These are phyloP conservation scores for Entelexis paramagnoliae DNA, from an alignment of 1,139 yeast genomes.

Conservation along the genomic window DNA sequence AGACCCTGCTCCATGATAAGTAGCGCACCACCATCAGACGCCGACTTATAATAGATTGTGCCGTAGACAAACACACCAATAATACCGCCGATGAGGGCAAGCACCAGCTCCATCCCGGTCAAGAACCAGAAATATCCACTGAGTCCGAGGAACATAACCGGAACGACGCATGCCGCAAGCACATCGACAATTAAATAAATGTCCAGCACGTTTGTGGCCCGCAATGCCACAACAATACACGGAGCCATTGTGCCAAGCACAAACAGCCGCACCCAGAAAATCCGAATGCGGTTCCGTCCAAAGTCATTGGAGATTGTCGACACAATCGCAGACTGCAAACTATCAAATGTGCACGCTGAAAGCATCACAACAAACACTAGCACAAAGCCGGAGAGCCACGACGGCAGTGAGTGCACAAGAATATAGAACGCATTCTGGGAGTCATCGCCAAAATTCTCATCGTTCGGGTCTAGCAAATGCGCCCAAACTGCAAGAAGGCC, in stretches of 20 bases:
- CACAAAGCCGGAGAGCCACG: conserved; percentile 78
- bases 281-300: conserved; percentile 66
- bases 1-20: conserved; percentile 68
- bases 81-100: conserved; percentile 76
- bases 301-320: conserved; percentile 83
- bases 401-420: conserved; percentile 62
- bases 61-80: conserved; percentile 77
- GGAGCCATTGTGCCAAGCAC: conserved; percentile 75
- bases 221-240: conserved; percentile 68
- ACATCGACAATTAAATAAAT: conserved; percentile 86
- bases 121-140: conserved; percentile 52
- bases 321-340: conserved; percentile 79
- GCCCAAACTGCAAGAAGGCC: conserved; percentile 91
- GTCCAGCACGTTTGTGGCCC: conserved; percentile 73
- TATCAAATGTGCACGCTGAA: conserved; percentile 83
- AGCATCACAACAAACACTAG: conserved; percentile 61
- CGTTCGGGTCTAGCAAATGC: conserved; percentile 47
- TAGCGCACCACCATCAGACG: conserved; percentile 68
- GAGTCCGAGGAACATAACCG: conserved; percentile 73
- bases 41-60: conserved; percentile 49
- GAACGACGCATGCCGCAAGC: conserved; percentile 77
- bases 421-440: conserved; percentile 58
- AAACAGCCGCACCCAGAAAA: conserved; percentile 57
- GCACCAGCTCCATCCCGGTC: conserved; percentile 71
- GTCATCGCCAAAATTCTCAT: conserved; percentile 39